A percentile compares a stretch with the other conserved stretches of the same genome.
Evolutionary conservation across 768 basidiomycete genomes (phyloP).

Genomic region (Agaricus blazei): DNA sequence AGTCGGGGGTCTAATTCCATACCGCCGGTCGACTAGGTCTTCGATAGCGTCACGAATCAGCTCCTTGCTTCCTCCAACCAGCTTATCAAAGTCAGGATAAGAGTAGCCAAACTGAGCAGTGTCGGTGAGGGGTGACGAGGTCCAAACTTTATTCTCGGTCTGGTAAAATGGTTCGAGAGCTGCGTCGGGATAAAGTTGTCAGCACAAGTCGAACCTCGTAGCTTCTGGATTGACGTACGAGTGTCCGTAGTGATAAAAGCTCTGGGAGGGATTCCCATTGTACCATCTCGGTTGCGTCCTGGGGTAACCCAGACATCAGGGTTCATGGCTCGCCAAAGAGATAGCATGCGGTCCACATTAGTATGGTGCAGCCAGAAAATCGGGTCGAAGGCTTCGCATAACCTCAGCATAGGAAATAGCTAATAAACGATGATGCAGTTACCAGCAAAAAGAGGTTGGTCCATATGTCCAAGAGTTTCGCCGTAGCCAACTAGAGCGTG

Average conservation of each 20-base stretch:
- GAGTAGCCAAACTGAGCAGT: conserved; percentile 36
- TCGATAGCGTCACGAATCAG: conserved; percentile 28
- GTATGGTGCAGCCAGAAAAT: conserved; percentile 51
- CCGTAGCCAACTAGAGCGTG: conserved; percentile 37
- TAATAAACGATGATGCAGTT: conserved; percentile 2
- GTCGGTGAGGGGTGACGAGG: conserved; percentile 24
- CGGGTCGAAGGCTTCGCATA: conserved; percentile 38
- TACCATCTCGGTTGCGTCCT: conserved; percentile 22
- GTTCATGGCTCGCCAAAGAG: conserved; percentile 46
- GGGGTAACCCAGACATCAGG: conserved; percentile 32
- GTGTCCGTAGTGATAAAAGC: conserved; percentile 21
- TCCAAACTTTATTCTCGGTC: conserved; percentile 32
- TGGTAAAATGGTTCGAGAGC: conserved; percentile 46
- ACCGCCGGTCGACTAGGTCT: conserved; percentile 29
- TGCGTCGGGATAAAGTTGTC: conserved; percentile 10
- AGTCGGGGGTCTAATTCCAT: conserved; percentile 15
- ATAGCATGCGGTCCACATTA: conserved; percentile 49
- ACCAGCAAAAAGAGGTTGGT: conserved; percentile 35
- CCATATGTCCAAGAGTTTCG: conserved; percentile 32
- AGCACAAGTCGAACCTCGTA: not conserved
- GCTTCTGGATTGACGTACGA: conserved; percentile 16
- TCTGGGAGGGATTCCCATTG: conserved; percentile 25
- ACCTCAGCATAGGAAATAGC: not conserved
- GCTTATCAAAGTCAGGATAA: conserved; percentile 46
- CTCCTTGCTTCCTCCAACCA: conserved; percentile 22